Evolutionary conservation across 192 early-diverging fungal genomes (phyloP).

Genomic region (Rhizophagus clarus): DNA sequence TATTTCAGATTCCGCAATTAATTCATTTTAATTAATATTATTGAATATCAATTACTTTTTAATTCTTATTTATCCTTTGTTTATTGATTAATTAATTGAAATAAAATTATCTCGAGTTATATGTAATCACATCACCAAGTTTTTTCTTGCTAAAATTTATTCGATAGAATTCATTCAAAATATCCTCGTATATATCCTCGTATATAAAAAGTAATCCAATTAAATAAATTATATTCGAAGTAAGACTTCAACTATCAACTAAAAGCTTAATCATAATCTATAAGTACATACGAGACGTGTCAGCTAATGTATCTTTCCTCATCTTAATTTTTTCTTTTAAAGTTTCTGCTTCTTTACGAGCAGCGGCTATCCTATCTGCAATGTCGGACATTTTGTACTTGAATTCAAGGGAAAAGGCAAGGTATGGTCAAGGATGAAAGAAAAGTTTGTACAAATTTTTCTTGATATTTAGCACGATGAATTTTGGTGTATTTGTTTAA

Average conservation of each 20-base stretch:
- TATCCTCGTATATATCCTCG: not conserved
- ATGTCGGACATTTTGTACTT: slow-evolving; percentile 73
- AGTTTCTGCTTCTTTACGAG: slow-evolving; percentile 92
- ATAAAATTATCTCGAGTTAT: not conserved
- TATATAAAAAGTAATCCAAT: not conserved
- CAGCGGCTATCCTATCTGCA: slow-evolving; percentile 84
- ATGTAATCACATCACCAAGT: not conserved
- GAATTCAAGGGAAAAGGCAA: not conserved
- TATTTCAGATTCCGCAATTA: too few species aligned
- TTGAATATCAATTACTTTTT: too few species aligned
- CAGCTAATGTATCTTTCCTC: slow-evolving; percentile 91
- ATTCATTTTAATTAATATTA: too few species aligned
- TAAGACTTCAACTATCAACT: not conserved
- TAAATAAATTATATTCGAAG: not conserved
- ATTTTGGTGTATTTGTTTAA: too few species aligned
- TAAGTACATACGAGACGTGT: slow-evolving; percentile 86
- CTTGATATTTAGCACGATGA: too few species aligned
- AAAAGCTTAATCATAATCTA: not conserved
- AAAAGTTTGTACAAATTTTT: not conserved
- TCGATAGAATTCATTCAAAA: not conserved
- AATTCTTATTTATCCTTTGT: too few species aligned
- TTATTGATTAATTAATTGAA: too few species aligned
- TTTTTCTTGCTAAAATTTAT: not conserved
- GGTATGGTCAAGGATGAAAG: not conserved
- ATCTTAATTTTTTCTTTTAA: slow-evolving; percentile 96